phyloP scores from a whole-genome alignment of 805 yeast species.

The Starmerella bombicola region DNA sequence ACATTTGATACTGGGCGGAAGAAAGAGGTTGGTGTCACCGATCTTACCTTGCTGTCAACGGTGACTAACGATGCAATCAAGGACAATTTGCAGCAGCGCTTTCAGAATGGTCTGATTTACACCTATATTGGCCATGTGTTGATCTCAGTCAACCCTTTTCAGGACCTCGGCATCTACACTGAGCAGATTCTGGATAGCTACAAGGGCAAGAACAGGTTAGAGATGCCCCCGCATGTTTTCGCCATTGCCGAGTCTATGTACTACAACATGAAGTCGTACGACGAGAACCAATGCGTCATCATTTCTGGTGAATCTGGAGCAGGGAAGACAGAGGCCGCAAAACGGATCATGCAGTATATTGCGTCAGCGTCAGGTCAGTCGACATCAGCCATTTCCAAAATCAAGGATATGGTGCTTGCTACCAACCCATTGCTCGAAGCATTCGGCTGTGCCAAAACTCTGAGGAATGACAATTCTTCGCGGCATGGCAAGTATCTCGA shows the following conservation, averaged over 20 bases:
- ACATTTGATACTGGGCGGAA: slow-evolving; percentile 76
- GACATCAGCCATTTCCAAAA: slow-evolving; percentile 59
- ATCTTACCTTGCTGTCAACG: slow-evolving; percentile 73
- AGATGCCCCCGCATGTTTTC: slow-evolving; percentile 95
- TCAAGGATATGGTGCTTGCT: slow-evolving; percentile 95
- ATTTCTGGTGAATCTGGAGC: slow-evolving; percentile 98
- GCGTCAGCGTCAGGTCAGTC: slow-evolving; percentile 68
- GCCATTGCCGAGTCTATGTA: slow-evolving; percentile 97
- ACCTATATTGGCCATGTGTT: slow-evolving; percentile 90
- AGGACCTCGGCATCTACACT: slow-evolving; percentile 91
- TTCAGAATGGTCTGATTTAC: slow-evolving; percentile 78
- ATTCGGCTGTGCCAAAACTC: slow-evolving; percentile 87
- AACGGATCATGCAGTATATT: slow-evolving; percentile 93
- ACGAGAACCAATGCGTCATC: slow-evolving; percentile 92
- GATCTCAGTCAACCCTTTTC: slow-evolving; percentile 92
- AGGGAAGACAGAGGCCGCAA: slow-evolving; percentile 96
- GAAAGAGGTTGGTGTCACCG: slow-evolving; percentile 97
- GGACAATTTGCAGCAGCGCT: slow-evolving; percentile 79
- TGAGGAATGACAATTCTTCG: slow-evolving; percentile 78
- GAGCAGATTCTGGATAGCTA: slow-evolving; percentile 61
- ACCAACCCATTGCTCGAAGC: slow-evolving; percentile 87
- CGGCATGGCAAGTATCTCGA: slow-evolving; percentile 91
- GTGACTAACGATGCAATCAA: slow-evolving; percentile 88
- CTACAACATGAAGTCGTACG: slow-evolving; percentile 85
- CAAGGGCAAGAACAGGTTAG: slow-evolving; percentile 84